A percentile compares a stretch with the other conserved stretches of the same genome.
These are phyloP conservation scores for Akanthomyces lecanii DNA, from an alignment of 2,329 filamentous ascomycete species.

Conservation along the genomic window DNA sequence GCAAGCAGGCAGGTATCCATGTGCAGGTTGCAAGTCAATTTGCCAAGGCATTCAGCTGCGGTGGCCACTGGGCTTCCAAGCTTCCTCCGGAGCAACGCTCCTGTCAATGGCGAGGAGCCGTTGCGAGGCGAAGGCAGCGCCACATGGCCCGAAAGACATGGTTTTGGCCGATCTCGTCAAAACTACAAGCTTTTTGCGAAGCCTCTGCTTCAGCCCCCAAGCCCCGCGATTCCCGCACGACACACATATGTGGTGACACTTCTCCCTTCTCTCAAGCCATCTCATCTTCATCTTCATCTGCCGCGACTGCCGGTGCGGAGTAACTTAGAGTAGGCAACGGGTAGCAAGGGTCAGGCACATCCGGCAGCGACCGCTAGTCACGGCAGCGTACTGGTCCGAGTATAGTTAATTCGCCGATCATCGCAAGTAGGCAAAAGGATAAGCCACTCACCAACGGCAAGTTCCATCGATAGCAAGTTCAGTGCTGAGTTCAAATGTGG, in stretches of 20 bases:
- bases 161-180: not conserved
- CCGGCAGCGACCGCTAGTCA: not conserved
- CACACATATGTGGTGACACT: not conserved
- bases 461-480: not conserved
- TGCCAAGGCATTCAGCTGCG: not conserved
- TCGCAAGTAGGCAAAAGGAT: not conserved
- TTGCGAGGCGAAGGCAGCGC: not conserved
- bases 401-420: not conserved
- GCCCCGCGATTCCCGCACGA: not conserved
- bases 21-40: not conserved
- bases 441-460: not conserved
- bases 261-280: too few relatives aligned
- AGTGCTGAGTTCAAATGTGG: not conserved
- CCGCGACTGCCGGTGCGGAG: too few relatives aligned
- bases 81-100: not conserved
- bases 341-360: not conserved
- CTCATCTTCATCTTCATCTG: too few relatives aligned
- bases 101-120: not conserved
- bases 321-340: not conserved
- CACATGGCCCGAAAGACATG: not conserved
- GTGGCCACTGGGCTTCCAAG: not conserved
- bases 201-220: not conserved
- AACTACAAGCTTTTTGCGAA: not conserved
- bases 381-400: not conserved
- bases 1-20: not conserved